Evolutionary conservation across 2,329 filamentous ascomycete species (phyloP), one percentile per base, ranked within the genome.

Genomic region (Zymoseptoria ardabiliae): DNA sequence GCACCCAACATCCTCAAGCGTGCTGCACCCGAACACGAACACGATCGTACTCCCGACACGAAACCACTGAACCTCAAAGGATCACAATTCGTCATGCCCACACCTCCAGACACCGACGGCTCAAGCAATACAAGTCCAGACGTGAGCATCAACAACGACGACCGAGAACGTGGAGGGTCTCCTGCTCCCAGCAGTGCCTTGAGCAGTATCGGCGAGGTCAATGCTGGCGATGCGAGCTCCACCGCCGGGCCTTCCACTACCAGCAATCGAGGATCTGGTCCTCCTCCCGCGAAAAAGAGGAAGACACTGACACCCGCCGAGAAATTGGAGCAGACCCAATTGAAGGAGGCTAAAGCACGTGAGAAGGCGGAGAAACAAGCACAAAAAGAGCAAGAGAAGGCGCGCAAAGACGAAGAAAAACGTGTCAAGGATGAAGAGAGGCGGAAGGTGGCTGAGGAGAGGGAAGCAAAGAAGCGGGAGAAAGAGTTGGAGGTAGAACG

Each of bases 281-380:
- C 61, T 19, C 68, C 68, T 45, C 71, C 77, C 23, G 69, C 72
- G 13, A 80, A 80, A 67, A 66, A 74, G 48, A 68, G 75, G 56
- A 78, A 75, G 61, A 77, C 75, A 59, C 63, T 79, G 51, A 79
- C 76, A 1, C 62, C 69, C 35, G 63, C 74, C 55, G 78, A 80
- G 64, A 77, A 77, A 28, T 49, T 64, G 41, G 65, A 75, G 63
- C 71, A 71, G 28, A 61, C 61, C 17, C 62, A 60, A 28, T 58
- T 62, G 52, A 70, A 65, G 58, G 67, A 69, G 25, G 61, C 58
- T 20, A 66, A 66, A 54, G 63, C 59, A 22, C 63, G 60, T n/a
- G 72, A 75, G 61, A 69, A 72, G 55, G 70, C 68, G 48, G 68
- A 73, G 54, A 61, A 60, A 54, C 60, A 64, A 54, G 62, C 62